Conservation (phyloP, 106 monocot species). For the Acorus gramineus region DNA sequence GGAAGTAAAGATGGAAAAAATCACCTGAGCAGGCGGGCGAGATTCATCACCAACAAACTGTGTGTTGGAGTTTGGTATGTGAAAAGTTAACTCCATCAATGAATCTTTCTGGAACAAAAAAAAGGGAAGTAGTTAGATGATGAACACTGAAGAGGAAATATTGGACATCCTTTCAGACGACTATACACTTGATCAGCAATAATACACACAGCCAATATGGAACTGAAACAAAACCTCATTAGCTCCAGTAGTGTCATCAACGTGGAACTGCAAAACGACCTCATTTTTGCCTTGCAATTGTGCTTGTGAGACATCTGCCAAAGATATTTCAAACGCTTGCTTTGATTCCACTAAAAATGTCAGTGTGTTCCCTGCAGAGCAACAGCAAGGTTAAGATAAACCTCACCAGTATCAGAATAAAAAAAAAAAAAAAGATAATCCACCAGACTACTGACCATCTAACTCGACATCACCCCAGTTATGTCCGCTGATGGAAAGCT, state of each 20-base stretch:
- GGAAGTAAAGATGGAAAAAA: no score
- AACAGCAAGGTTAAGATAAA: background rate
- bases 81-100: constrained; percentile 85
- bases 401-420: background rate
- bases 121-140: background rate
- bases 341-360: constrained; percentile 82
- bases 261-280: constrained; percentile 91
- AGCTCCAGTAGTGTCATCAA: constrained; percentile 97
- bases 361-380: constrained; percentile 79
- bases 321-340: constrained; percentile 97
- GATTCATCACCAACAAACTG: constrained; percentile 93
- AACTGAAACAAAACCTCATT: constrained; percentile 50
- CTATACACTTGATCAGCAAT: no score
- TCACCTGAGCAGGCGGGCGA: constrained; percentile 84
- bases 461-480: constrained; percentile 97
- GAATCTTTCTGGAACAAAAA: constrained; percentile 73
- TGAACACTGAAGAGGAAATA: no score
- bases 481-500: constrained; percentile 85
- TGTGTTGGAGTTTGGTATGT: constrained; percentile 89
- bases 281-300: constrained; percentile 96
- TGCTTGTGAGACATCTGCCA: constrained; percentile 96
- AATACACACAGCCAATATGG: no score
- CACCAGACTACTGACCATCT: constrained; percentile 35
- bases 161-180: no score
- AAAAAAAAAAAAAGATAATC: background rate